Evolutionary conservation across 73 alveolate species (phyloP).

Genomic region (Diophrys sp.): DNA sequence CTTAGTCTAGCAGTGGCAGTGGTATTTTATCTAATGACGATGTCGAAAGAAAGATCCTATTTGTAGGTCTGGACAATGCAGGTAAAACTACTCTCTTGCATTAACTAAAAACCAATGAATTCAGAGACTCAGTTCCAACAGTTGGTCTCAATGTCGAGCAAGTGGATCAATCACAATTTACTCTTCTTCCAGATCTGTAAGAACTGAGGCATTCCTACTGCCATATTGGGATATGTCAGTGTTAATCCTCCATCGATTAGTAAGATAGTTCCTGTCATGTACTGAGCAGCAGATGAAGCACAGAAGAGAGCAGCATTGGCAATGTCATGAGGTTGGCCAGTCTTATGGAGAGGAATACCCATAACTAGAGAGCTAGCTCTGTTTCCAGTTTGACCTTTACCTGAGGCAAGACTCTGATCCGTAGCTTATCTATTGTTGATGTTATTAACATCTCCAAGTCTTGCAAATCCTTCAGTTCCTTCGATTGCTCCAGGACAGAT

Average conservation of each 20-base stretch:
- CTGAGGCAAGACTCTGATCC: conserved; percentile 10
- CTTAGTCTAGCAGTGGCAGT: too few species aligned
- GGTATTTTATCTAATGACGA: conserved; percentile 13
- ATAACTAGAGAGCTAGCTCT: not conserved
- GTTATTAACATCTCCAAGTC: conserved; percentile 50
- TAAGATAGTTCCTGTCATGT: conserved; percentile 73
- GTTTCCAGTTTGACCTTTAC: not conserved
- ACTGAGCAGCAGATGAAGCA: conserved; percentile 70
- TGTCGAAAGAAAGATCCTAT: conserved; percentile 42
- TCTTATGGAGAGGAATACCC: conserved; percentile 50
- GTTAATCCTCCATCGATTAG: conserved; percentile 85
- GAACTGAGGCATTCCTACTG: conserved; percentile 7
- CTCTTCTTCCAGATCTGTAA: conserved; percentile 26
- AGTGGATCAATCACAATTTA: not conserved
- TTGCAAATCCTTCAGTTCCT: conserved; percentile 84
- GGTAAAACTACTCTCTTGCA: conserved; percentile 93
- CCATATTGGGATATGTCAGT: conserved; percentile 71
- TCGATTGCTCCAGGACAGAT: conserved; percentile 85
- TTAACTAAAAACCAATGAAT: conserved; percentile 66
- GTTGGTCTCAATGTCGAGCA: conserved; percentile 92
- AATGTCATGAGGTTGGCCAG: conserved; percentile 63
- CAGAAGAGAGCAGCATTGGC: conserved; percentile 76
- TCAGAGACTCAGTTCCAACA: conserved; percentile 86
- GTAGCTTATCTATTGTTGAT: conserved; percentile 53
- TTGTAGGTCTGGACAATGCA: conserved; percentile 94